Base-by-base conservation (phyloP, 2,329 filamentous ascomycete species). In the Penicillium decumbens region DNA sequence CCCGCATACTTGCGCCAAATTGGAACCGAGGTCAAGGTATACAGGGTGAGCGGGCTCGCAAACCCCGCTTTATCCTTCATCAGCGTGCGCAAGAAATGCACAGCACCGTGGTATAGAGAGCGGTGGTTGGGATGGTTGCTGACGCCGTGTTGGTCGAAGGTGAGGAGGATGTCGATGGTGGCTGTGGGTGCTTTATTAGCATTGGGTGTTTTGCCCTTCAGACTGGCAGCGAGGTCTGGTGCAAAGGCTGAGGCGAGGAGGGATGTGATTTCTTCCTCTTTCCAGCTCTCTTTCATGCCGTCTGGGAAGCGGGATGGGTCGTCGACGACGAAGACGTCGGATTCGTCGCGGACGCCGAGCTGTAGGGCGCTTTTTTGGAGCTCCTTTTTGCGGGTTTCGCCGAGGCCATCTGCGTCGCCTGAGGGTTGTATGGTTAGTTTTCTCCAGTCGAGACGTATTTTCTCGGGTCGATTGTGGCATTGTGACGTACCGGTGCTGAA, bases 41-140 rank as follows among this genome's bases (percentile, higher is more conserved):
- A 98, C 29, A 98, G 73, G 56, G 88, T 85, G 25, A 96, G 83
- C 3, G 90, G 89, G 59, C 80, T 82, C 1, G 81, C 73, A 77
- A 81, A 87, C 1, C 83, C 86, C 4, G 80, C 69, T 58, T 81
- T 69, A 47, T 80, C 79, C 43, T 79, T 78, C 69, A 85, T 81
- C 43, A 95, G 77, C 6, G 76, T 70, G 44, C 78, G 74, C 46
- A 95, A 69, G 68, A 95, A 97, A 42, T 80, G 71, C 40, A 81
- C 80, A 6, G 89, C 88, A 49, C 92, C 93, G 68, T 88, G 80
- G 73, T 90, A 90, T 7, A 97, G 81, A 5, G 90, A 90, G 55
- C 88, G 87, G 74, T 98, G 93, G 75, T 98, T 98, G 20, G 90
- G 89, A 71, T 98, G 93, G 38, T 82, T 81, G 50, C 89, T 95